phyloP scores from a whole-genome alignment of 2,329 filamentous ascomycete genomes.

The Colletotrichum aenigma region DNA sequence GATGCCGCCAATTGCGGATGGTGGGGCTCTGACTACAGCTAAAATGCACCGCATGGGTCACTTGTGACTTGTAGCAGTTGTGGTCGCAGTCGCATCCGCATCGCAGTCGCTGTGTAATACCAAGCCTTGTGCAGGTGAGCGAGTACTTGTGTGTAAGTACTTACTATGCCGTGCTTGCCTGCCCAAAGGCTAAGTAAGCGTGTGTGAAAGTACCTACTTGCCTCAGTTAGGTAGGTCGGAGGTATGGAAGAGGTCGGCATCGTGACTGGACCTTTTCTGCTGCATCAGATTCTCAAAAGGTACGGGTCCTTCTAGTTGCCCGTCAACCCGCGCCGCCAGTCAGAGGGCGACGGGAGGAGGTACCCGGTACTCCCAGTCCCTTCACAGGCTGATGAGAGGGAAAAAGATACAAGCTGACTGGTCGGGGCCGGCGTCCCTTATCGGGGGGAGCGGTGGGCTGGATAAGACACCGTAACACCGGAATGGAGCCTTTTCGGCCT shows the following conservation, averaged over 20 bases:
- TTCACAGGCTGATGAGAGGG: not conserved
- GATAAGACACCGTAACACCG: conserved; percentile 9
- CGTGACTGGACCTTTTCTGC: not conserved
- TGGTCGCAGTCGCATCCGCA: not conserved
- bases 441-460: conserved; percentile 4
- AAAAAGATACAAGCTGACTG: conserved; percentile 10
- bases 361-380: not conserved
- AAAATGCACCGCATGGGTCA: not conserved
- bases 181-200: not conserved
- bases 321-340: not conserved
- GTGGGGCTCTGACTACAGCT: conserved; percentile 13
- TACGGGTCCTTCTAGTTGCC: not conserved
- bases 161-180: not conserved
- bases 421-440: conserved; percentile 1
- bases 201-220: not conserved
- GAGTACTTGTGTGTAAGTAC: not conserved
- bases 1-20: conserved; percentile 21
- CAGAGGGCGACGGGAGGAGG: not conserved
- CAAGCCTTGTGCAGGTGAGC: not conserved
- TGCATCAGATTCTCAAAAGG: not conserved
- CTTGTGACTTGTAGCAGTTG: not conserved
- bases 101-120: not conserved
- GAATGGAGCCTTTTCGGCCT: not conserved
- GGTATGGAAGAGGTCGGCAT: not conserved
- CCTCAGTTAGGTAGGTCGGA: not conserved